Base-by-base conservation (phyloP, 805 yeast genomes). In the Candida palmyrensis region DNA sequence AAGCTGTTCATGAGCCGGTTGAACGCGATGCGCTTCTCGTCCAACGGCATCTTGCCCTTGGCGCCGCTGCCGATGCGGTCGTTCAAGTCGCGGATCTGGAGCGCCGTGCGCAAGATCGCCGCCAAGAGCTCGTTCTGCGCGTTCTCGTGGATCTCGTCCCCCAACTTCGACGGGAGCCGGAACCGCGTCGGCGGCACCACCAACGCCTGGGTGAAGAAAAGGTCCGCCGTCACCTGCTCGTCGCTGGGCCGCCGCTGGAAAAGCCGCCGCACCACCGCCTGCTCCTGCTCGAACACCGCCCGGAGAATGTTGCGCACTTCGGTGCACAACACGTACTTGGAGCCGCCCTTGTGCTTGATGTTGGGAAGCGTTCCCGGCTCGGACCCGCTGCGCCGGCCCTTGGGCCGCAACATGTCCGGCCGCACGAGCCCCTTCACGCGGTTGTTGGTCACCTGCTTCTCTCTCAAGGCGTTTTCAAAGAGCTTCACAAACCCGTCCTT, bases 171-270 rank as follows among this genome's bases (percentile, higher is more conserved):
- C n/a, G 99, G 98, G 45, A 89, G 72, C 58, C 99, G 77, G 70
- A 92, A 92, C 58, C 97, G 74, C 2, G 97, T 94, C 32, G 98
- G 89, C 23, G 99, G 98, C 25, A 94, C 97, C 25, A 88, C 81
- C 38, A 92, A 66, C 4, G 87, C 79, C 45, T 86, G 89, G 47
- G 87, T 72, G 67, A 92, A 94, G 58, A 94, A 92, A 71, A 86
- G 73, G 51, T 90, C 96, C 13, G 96, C 82, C 26, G 57, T 55
- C 3, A 73, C 69, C 3, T 62, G 49, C 7, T 70, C 66, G 17
- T 55, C 51, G 22, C 68, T 66, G 16, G 96, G 96, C 59, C 87
- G 74, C 12, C 94, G 74, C 51, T 86, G 86, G 76, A 90, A 92
- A 30, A 92, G 62, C 41, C 73, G 79, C 40, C 76, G 75, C 44